Conservation (phyloP, 2,329 filamentous ascomycete species). For the Colletotrichum ledebouriae region DNA sequence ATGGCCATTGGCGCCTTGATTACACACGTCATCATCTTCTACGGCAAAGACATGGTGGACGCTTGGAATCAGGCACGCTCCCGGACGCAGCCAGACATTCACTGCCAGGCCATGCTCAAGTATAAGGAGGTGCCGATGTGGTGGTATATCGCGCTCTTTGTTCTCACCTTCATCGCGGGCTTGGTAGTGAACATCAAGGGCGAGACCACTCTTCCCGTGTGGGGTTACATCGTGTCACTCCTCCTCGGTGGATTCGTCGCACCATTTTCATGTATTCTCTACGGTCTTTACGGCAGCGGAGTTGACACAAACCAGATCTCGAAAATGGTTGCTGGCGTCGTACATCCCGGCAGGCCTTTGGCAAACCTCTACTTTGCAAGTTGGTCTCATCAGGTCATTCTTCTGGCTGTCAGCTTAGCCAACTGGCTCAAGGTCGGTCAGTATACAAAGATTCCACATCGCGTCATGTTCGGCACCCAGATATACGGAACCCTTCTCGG, state of each 20-base stretch:
- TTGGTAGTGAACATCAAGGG: conserved; percentile 53
- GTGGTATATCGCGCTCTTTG: conserved; percentile 52
- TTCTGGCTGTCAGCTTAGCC: conserved; percentile 49
- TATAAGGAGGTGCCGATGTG: conserved; percentile 56
- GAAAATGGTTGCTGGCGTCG: conserved; percentile 62
- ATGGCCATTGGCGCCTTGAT: conserved; percentile 45
- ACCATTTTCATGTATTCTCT: conserved; percentile 50
- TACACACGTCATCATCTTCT: conserved; percentile 44
- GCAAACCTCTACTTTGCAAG: conserved; percentile 60
- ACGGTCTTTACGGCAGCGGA: conserved; percentile 44
- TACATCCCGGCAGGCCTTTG: conserved; percentile 56
- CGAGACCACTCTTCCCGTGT: conserved; percentile 52
- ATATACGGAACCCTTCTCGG: conserved; percentile 57
- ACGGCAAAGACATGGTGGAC: conserved; percentile 41
- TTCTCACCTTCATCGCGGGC: conserved; percentile 51
- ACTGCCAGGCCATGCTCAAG: conserved; percentile 56
- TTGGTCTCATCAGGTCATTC: conserved; percentile 51
- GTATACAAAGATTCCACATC: conserved; percentile 54
- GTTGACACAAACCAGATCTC: conserved; percentile 46
- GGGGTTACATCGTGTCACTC: conserved; percentile 54
- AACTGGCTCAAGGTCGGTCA: conserved; percentile 54
- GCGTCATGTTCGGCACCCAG: conserved; percentile 57
- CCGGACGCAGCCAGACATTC: conserved; percentile 51
- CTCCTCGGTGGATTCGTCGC: conserved; percentile 54
- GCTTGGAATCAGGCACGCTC: conserved; percentile 44